Evolutionary conservation across 2,329 filamentous ascomycete species (phyloP).

Genomic region (Aquanectria penicillioides): DNA sequence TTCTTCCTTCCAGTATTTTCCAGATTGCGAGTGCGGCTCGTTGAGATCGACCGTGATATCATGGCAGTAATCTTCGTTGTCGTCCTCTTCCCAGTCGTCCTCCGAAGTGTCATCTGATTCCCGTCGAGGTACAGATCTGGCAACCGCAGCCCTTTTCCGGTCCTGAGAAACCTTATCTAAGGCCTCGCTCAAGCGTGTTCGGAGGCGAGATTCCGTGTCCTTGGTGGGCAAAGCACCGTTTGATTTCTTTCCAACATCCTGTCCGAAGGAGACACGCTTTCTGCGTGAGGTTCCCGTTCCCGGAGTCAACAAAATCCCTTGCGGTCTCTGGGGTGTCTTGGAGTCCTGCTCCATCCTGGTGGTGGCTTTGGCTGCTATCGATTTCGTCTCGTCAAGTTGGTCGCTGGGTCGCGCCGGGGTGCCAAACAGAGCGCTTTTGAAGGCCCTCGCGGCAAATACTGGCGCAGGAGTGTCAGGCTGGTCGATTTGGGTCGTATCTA

Average conservation of each 20-base stretch:
- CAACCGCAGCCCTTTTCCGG: constrained; percentile 12
- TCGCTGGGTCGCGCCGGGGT: constrained; percentile 58
- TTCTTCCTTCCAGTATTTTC: constrained; percentile 82
- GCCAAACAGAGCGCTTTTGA: constrained; percentile 72
- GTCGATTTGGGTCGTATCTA: constrained; percentile 61
- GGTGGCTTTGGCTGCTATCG: constrained; percentile 36
- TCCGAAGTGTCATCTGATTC: constrained; percentile 44
- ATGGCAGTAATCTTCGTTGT: constrained; percentile 55
- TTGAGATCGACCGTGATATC: constrained; percentile 77
- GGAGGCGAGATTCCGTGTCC: constrained; percentile 41
- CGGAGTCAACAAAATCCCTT: constrained; percentile 71
- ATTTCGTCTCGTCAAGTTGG: constrained; percentile 41
- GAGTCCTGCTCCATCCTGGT: constrained; percentile 40
- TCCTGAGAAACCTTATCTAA: constrained; percentile 50
- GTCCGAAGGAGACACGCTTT: constrained; percentile 73
- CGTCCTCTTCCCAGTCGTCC: constrained; percentile 64
- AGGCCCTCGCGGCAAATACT: constrained; percentile 72
- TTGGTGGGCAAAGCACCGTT: constrained; percentile 48
- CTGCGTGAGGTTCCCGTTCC: constrained; percentile 68
- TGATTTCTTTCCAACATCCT: constrained; percentile 61
- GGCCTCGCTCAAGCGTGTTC: constrained; percentile 57
- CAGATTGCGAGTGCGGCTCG: constrained; percentile 78
- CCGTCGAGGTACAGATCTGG: constrained; percentile 20
- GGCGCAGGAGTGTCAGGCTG: constrained; percentile 73
- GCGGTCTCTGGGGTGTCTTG: constrained; percentile 60